A percentile compares a stretch with the other conserved stretches of the same genome.
phyloP scores from a whole-genome alignment of 139 green algal species.

The Chlorella sp. region DNA sequence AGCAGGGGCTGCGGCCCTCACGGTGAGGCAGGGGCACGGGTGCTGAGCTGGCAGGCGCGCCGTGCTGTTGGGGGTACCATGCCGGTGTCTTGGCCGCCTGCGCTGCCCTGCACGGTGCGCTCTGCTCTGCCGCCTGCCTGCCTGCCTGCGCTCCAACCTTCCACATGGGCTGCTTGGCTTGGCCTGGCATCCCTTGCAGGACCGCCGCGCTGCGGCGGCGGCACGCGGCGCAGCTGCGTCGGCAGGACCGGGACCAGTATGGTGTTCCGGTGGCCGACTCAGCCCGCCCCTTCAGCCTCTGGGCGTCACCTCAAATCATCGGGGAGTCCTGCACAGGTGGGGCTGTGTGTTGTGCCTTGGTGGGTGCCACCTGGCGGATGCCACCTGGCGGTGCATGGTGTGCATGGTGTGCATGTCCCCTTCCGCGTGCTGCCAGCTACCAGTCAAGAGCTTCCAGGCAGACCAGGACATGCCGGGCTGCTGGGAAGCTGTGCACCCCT shows the following conservation, averaged over 20 bases:
- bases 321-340: constrained; percentile 42
- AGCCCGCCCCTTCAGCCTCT: constrained; percentile 40
- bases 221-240: constrained; percentile 36
- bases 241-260: constrained; percentile 34
- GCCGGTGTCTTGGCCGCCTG: background rate
- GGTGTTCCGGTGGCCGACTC: constrained; percentile 44
- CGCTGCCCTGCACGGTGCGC: background rate
- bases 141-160: background rate
- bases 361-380: too few species aligned
- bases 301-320: constrained; percentile 33
- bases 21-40: background rate
- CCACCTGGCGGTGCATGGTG: too few species aligned
- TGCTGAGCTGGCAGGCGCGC: background rate
- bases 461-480: too few species aligned
- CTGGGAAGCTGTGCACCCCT: too few species aligned
- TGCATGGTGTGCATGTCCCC: background rate
- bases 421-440: too few species aligned
- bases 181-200: background rate
- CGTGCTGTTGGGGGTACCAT: background rate
- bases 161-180: background rate
- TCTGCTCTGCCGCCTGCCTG: too few species aligned
- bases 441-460: too few species aligned
- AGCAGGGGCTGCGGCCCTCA: constrained; percentile 13
- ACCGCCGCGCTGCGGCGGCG: constrained; percentile 34
- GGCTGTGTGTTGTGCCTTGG: too few species aligned